A percentile compares a stretch with the other conserved stretches of the same genome.
Evolutionary conservation across 805 yeast species (phyloP).

Genomic region (Hyphopichia homilentoma): DNA sequence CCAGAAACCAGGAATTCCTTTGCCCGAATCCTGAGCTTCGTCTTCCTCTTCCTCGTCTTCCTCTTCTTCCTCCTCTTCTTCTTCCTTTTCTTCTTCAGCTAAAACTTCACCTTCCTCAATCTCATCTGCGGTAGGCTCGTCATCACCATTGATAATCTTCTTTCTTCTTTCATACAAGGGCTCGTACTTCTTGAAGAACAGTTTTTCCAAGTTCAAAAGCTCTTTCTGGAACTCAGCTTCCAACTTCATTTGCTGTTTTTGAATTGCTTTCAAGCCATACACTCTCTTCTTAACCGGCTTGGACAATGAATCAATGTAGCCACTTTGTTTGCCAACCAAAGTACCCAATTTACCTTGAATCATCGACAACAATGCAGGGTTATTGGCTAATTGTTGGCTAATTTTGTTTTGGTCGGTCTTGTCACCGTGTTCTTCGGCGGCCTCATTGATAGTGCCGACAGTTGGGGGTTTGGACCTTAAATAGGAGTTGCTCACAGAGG

Average conservation of each 20-base stretch:
- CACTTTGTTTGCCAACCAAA: slow-evolving; percentile 81
- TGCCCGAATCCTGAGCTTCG: slow-evolving; percentile 36
- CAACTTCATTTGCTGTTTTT: slow-evolving; percentile 71
- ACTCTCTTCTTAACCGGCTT: slow-evolving; percentile 70
- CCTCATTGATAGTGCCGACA: slow-evolving; percentile 65
- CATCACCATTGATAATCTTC: slow-evolving; percentile 64
- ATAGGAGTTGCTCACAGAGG: slow-evolving; percentile 74
- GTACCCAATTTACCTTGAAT: slow-evolving; percentile 86
- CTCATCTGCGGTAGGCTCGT: slow-evolving; percentile 77
- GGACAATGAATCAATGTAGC: slow-evolving; percentile 79
- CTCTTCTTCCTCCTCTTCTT: slow-evolving; percentile 33
- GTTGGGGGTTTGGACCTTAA: slow-evolving; percentile 59
- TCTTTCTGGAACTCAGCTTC: slow-evolving; percentile 93
- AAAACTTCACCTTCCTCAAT: slow-evolving; percentile 73
- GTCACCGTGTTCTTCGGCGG: slow-evolving; percentile 35
- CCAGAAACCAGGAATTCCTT: slow-evolving; percentile 96
- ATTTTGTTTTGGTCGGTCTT: slow-evolving; percentile 24
- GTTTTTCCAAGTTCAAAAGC: slow-evolving; percentile 79
- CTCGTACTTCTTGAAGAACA: slow-evolving; percentile 64
- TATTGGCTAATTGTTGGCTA: slow-evolving; percentile 56
- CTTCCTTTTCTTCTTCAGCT: slow-evolving; percentile 52
- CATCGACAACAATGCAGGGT: slow-evolving; percentile 80
- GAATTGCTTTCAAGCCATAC: slow-evolving; percentile 76
- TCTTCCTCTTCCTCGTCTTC: slow-evolving; percentile 43
- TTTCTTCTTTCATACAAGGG: slow-evolving; percentile 76